A percentile compares a stretch with the other conserved stretches of the same genome.
phyloP scores from a whole-genome alignment of 2,329 filamentous ascomycete species.

The Sporothrix inflata region DNA sequence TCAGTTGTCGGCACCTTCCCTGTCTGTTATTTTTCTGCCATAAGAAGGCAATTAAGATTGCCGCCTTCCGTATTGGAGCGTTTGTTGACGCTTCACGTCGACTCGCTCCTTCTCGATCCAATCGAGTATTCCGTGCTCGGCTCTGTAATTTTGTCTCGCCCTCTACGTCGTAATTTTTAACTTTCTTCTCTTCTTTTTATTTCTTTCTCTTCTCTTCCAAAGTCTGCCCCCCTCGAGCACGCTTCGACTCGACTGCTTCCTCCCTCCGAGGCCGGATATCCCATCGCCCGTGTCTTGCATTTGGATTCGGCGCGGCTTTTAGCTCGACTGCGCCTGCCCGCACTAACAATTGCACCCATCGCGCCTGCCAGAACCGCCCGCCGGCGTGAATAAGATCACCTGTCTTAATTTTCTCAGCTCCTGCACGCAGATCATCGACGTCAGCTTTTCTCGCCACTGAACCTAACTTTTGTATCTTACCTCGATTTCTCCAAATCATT shows the following conservation, averaged over 20 bases:
- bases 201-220: background rate
- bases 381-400: slow-evolving; percentile 16
- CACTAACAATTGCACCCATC: slow-evolving; percentile 17
- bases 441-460: slow-evolving; percentile 23
- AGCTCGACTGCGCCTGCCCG: slow-evolving; percentile 17
- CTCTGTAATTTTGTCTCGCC: background rate
- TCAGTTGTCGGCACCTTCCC: slow-evolving; percentile 1
- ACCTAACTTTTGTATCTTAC: background rate
- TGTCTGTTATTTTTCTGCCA: background rate
- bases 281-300: background rate
- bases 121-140: background rate
- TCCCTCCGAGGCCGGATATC: slow-evolving; percentile 4
- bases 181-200: background rate
- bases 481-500: background rate
- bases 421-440: slow-evolving; percentile 13
- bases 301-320: background rate
- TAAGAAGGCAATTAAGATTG: slow-evolving; percentile 6
- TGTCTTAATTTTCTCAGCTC: slow-evolving; percentile 10
- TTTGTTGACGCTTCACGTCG: slow-evolving; percentile 15
- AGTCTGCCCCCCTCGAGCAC: background rate
- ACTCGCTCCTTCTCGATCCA: slow-evolving; percentile 9
- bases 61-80: slow-evolving; percentile 20
- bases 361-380: background rate
- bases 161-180: background rate
- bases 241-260: background rate